Conservation (phyloP, 345 rosid genomes). For the Eucalyptus leucophloia region DNA sequence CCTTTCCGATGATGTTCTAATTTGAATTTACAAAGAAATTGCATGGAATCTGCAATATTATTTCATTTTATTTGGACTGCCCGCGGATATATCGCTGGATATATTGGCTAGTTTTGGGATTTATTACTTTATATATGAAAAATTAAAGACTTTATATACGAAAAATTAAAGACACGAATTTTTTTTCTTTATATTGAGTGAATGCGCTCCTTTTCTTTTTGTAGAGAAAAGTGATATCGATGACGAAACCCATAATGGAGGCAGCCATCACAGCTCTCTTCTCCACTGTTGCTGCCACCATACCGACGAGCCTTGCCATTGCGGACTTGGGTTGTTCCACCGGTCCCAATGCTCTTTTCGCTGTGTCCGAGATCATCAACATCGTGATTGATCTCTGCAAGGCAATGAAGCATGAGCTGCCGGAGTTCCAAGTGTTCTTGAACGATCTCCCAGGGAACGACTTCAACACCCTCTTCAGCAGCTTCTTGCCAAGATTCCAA, state of each 20-base stretch:
- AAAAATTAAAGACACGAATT: background rate
- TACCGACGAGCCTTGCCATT: constrained; percentile 32
- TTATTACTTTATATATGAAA: background rate
- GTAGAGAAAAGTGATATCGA: constrained; percentile 25
- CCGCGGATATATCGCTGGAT: background rate
- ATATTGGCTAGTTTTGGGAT: background rate
- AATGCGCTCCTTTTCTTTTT: background rate
- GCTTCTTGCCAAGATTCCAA: constrained; percentile 10
- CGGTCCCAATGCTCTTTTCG: constrained; percentile 58
- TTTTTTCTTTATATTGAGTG: background rate
- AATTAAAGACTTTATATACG: background rate
- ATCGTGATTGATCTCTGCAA: constrained; percentile 1
- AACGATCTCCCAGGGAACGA: constrained; percentile 51
- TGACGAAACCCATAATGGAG: constrained; percentile 27
- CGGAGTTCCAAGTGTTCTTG: constrained; percentile 27
- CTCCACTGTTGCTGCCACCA: background rate
- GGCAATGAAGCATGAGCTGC: background rate
- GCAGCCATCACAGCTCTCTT: constrained; percentile 25
- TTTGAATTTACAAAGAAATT: background rate
- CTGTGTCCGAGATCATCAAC: constrained; percentile 13
- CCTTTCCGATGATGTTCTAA: no score
- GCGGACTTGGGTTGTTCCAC: constrained; percentile 91
- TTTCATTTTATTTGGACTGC: background rate
- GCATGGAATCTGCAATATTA: background rate
- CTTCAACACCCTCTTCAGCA: constrained; percentile 29